Evolutionary conservation across 2,329 filamentous ascomycete species (phyloP).

Genomic region (Pyrenophora tritici-repentis): DNA sequence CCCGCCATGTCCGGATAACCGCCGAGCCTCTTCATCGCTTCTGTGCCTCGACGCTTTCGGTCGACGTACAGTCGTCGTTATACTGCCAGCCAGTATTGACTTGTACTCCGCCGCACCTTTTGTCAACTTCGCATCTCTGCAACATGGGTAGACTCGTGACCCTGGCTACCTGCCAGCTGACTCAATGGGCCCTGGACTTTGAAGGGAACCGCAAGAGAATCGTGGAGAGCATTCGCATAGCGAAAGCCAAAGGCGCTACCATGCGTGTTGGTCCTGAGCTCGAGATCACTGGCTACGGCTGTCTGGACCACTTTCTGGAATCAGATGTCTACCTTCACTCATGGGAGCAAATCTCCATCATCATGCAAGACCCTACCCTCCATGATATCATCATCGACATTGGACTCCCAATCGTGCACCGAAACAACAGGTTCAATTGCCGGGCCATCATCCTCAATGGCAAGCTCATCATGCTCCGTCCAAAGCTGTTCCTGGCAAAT

Average conservation of each 20-base stretch:
- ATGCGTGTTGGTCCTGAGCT: conserved; percentile 7
- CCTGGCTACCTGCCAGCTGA: conserved; percentile 39
- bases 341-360: conserved; percentile 64
- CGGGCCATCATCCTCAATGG: conserved; percentile 68
- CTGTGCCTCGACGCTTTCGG: not conserved
- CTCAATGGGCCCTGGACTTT: conserved; percentile 36
- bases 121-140: not conserved
- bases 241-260: conserved; percentile 1
- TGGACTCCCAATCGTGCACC: conserved; percentile 58
- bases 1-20: not conserved
- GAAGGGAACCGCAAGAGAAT: conserved; percentile 68
- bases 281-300: conserved; percentile 40
- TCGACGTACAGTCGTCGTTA: too few relatives aligned
- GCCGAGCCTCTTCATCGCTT: not conserved
- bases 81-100: too few relatives aligned
- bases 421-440: conserved; percentile 63
- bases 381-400: conserved; percentile 60
- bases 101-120: not conserved
- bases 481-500: conserved; percentile 73
- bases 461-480: conserved; percentile 72
- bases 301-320: conserved; percentile 63
- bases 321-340: conserved; percentile 32
- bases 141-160: conserved; percentile 28
- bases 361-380: conserved; percentile 64
- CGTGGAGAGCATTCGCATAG: conserved; percentile 59